Conservation (phyloP, 140 eudicot species). For the Oenanthe javanica region DNA sequence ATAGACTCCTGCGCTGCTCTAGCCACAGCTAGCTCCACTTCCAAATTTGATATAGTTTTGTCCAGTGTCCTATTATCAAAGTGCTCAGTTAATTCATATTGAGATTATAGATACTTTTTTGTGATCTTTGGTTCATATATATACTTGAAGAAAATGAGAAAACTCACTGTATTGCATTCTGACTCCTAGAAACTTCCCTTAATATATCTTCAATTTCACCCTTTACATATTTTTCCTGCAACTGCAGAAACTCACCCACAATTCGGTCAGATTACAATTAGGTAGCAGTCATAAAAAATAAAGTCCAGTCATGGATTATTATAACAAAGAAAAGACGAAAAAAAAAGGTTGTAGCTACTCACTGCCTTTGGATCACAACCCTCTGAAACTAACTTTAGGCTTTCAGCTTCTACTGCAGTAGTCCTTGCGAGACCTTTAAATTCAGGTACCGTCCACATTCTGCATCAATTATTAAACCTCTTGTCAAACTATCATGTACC, state of each 20-base stretch:
- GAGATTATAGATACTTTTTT: background rate
- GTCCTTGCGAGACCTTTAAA: conserved; percentile 65
- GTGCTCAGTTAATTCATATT: background rate
- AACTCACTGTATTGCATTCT: conserved; percentile 66
- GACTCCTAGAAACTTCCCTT: conserved; percentile 70
- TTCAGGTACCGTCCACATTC: conserved; percentile 71
- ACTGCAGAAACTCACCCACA: conserved; percentile 19
- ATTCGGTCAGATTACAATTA: conserved; percentile 12
- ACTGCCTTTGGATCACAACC: conserved; percentile 69
- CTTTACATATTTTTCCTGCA: conserved; percentile 54
- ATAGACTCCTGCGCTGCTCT: conserved; percentile 72
- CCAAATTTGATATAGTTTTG: conserved; percentile 83
- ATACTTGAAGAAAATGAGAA: background rate
- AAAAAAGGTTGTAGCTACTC: conserved; percentile 15
- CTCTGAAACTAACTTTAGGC: conserved; percentile 64
- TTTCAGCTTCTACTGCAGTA: conserved; percentile 53
- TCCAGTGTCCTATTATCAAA: conserved; percentile 58
- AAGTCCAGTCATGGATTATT: background rate
- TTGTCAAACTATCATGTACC: conserved; percentile 18
- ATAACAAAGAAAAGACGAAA: conserved; percentile 5
- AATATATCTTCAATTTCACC: conserved; percentile 48
- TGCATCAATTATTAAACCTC: conserved; percentile 27
- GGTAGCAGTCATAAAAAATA: background rate
- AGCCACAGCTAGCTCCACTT: conserved; percentile 93
- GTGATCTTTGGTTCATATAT: background rate